phyloP scores from a whole-genome alignment of 176 grass and related monocot genomes.

The Saccharum officinarum region DNA sequence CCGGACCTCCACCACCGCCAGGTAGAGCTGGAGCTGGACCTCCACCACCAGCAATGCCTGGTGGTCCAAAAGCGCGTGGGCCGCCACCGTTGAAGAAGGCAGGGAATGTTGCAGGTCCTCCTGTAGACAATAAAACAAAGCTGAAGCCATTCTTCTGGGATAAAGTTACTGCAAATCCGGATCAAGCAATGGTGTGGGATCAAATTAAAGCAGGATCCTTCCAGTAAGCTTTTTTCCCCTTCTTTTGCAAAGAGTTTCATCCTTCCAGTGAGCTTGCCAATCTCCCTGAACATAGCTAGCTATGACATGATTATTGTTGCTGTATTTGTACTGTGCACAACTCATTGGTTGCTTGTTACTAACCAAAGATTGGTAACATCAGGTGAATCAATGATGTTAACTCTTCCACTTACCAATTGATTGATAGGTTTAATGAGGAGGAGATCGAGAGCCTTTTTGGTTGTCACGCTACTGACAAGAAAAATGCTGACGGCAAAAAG shows the following conservation, averaged over 20 bases:
- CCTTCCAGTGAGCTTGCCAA: constrained; percentile 69
- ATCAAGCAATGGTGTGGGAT: constrained; percentile 92
- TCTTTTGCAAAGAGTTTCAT: constrained; percentile 7
- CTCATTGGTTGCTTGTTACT: neutral
- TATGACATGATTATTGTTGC: constrained; percentile 1
- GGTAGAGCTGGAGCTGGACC: constrained; percentile 32
- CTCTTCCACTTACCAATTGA: constrained; percentile 20
- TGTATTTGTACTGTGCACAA: neutral
- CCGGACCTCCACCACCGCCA: constrained; percentile 39
- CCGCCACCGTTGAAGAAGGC: constrained; percentile 28
- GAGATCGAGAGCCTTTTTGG: constrained; percentile 91
- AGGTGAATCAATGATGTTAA: neutral
- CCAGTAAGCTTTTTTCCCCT: constrained; percentile 53
- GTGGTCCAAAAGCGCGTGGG: constrained; percentile 38
- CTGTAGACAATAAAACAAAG: constrained; percentile 59
- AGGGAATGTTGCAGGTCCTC: neutral
- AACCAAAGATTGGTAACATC: neutral
- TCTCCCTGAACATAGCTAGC: neutral
- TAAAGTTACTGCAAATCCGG: constrained; percentile 79
- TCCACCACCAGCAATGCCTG: constrained; percentile 52
- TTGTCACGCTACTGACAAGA: constrained; percentile 42
- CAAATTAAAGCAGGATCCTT: constrained; percentile 91
- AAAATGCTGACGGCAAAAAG: constrained; percentile 45
- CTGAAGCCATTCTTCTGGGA: constrained; percentile 98
- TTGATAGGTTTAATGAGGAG: constrained; percentile 85